phyloP scores from a whole-genome alignment of 306 rosid species.

The Casuarina equisetifolia region DNA sequence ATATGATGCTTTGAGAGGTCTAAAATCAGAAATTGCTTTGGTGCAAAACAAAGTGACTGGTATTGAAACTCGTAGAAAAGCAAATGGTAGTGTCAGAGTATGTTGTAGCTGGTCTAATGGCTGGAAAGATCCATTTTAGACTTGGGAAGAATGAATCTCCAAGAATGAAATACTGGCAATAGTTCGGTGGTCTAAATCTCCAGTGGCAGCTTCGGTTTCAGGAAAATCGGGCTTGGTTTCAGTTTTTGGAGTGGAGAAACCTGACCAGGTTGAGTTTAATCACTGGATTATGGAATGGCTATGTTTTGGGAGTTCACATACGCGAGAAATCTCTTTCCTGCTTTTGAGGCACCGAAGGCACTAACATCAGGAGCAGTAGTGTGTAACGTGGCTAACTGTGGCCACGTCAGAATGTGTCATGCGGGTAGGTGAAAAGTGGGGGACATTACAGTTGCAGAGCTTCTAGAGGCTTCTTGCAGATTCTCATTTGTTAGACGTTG shows the following conservation, averaged over 20 bases:
- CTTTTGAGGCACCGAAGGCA: no score
- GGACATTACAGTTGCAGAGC: no score
- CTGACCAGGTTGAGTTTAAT: no score
- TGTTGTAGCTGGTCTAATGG: neutral
- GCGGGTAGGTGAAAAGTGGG: no score
- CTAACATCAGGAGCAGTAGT: no score
- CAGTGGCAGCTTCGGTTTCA: neutral
- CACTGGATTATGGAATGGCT: no score
- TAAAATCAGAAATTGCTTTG: neutral
- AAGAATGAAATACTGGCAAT: neutral
- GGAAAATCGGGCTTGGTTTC: neutral
- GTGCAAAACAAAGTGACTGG: neutral
- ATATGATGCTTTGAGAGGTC: neutral
- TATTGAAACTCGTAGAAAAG: neutral
- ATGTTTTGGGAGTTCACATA: no score
- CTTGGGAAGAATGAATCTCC: neutral
- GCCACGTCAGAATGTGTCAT: no score
- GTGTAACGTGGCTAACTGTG: no score
- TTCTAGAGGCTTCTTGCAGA: no score
- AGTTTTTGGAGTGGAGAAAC: neutral
- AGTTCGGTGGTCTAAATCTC: neutral
- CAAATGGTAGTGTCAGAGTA: neutral
- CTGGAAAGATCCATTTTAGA: neutral
- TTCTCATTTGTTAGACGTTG: no score
- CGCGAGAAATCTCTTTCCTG: no score